Conservation (phyloP, 192 early-diverging fungal species). For the Gamsiella multidivaricata region DNA sequence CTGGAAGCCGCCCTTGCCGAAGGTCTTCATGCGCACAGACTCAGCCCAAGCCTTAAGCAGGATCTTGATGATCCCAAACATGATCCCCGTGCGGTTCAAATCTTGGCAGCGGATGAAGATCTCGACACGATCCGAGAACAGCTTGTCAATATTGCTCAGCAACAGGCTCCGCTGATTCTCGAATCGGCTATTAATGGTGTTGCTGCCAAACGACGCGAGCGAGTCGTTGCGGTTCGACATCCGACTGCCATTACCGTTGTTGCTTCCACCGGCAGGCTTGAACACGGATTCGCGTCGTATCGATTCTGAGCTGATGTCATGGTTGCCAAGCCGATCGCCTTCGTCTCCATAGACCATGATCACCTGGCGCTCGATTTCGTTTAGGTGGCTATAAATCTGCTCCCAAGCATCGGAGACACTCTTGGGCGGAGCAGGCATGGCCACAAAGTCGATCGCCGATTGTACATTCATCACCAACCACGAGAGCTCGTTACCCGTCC, state of each 20-base stretch:
- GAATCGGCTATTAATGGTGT: constrained; percentile 56
- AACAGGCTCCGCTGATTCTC: constrained; percentile 59
- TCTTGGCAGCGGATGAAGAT: constrained; percentile 69
- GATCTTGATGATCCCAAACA: constrained; percentile 66
- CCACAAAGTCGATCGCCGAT: constrained; percentile 21
- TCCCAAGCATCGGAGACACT: constrained; percentile 55
- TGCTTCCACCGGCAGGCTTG: constrained; percentile 14
- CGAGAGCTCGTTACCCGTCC: constrained; percentile 42
- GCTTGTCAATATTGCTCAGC: constrained; percentile 72
- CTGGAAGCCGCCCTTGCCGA: constrained; percentile 64
- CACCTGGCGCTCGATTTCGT: constrained; percentile 53
- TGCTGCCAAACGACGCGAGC: constrained; percentile 41
- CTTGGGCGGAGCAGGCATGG: constrained; percentile 23
- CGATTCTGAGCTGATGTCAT: constrained; percentile 42
- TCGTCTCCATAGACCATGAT: constrained; percentile 50
- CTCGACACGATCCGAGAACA: constrained; percentile 76
- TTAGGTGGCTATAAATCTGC: constrained; percentile 37
- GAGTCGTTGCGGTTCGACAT: constrained; percentile 44
- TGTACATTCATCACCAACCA: constrained; percentile 34
- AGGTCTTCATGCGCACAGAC: constrained; percentile 61
- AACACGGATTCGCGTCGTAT: constrained; percentile 42
- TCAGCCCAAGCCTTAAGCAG: constrained; percentile 70
- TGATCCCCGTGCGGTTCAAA: constrained; percentile 58
- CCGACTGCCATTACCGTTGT: constrained; percentile 25
- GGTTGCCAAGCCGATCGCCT: constrained; percentile 23